Evolutionary conservation across 768 basidiomycete genomes (phyloP).

Genomic region (Hericium rajendrae): DNA sequence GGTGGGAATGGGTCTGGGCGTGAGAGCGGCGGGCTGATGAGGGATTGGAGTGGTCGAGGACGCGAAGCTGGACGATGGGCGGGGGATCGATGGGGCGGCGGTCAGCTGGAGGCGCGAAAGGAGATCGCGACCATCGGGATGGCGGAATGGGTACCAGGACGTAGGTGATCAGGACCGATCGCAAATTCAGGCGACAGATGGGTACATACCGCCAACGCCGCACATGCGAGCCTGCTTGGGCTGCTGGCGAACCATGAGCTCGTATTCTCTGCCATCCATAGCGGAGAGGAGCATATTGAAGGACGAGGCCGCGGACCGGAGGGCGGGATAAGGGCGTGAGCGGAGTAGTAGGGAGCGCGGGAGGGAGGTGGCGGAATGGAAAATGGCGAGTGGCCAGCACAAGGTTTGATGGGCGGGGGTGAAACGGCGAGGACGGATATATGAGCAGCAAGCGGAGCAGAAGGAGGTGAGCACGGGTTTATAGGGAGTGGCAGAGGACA

Average conservation of each 20-base stretch:
- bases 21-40: background rate
- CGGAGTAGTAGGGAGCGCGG: conserved; percentile 10
- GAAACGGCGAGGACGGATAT: background rate
- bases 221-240: conserved; percentile 91
- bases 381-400: background rate
- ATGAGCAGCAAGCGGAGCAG: background rate
- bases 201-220: conserved; percentile 66
- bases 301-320: conserved; percentile 7
- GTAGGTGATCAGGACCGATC: conserved; percentile 1
- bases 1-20: background rate
- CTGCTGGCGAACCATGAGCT: conserved; percentile 80
- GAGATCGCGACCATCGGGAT: background rate
- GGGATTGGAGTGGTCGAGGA: conserved; percentile 49
- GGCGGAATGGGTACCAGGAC: background rate
- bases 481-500: background rate
- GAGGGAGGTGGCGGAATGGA: conserved; percentile 7
- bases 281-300: background rate
- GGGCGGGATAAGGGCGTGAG: conserved; percentile 7
- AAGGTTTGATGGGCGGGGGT: background rate
- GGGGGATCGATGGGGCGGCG: conserved; percentile 95
- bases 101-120: conserved; percentile 47
- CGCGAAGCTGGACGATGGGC: conserved; percentile 90
- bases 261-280: conserved; percentile 51
- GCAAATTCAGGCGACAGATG: background rate
- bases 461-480: background rate